Percentiles rank a stretch among this genome's conserved stretches.
phyloP scores from a whole-genome alignment of 352 stramenopile genomes.

The Thraustotheca clavata region DNA sequence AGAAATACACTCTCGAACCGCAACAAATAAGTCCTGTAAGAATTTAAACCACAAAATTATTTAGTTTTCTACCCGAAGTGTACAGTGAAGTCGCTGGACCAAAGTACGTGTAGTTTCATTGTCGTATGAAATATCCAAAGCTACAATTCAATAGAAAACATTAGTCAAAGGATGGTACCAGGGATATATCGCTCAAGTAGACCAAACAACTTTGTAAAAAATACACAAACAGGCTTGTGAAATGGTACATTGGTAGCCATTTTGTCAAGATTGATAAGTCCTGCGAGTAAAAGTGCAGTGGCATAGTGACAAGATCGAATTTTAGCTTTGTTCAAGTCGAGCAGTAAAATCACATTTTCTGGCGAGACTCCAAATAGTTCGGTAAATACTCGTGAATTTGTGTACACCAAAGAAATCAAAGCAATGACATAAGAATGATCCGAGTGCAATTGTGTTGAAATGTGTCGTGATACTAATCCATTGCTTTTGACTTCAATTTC shows the following conservation, averaged over 20 bases:
- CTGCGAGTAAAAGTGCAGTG: constrained; percentile 40
- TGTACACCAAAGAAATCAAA: neutral
- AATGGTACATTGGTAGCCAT: neutral
- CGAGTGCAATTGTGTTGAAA: neutral
- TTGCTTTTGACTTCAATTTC: constrained; percentile 14
- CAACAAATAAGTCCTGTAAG: neutral
- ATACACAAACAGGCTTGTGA: neutral
- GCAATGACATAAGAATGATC: neutral
- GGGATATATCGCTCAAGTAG: neutral
- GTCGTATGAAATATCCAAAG: neutral
- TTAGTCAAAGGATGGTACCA: neutral
- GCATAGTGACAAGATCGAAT: constrained; percentile 37
- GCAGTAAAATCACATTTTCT: neutral
- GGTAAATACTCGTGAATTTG: constrained; percentile 16
- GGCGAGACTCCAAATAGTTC: constrained; percentile 12
- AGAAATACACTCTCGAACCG: neutral
- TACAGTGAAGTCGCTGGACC: neutral
- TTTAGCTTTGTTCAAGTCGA: constrained; percentile 27
- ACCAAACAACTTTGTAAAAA: neutral
- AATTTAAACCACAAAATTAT: neutral
- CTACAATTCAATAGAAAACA: neutral
- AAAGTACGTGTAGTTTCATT: neutral
- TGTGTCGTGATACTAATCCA: neutral
- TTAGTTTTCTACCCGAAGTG: neutral
- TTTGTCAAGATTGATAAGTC: constrained; percentile 25